Base-by-base conservation (phyloP, 2,329 filamentous ascomycete species). In the Sordariomycetes sp. region DNA sequence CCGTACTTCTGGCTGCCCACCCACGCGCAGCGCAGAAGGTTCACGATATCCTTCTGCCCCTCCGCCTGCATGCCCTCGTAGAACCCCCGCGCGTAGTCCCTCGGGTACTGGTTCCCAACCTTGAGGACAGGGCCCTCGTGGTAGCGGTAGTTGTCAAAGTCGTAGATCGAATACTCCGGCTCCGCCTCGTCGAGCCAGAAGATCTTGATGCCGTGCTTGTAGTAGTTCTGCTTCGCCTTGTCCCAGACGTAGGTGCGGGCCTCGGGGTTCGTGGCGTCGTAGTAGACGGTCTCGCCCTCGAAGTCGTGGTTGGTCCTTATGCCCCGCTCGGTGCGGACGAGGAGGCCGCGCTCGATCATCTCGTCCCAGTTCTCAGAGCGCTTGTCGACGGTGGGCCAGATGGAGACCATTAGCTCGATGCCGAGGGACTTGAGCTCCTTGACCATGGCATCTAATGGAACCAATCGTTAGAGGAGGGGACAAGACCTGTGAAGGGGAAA, bases 141-240 rank as follows among this genome's bases (percentile, higher is more conserved):
- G 67, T 86, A 86, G 20, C 83, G 78, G 66, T 83, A 87, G 62
- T 81, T 82, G 59, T 87, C 85, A 64, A 86, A 87, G 65, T 87
- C 82, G 65, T 88, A 87, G 12, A 75, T 74, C 0, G 70, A 73
- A 63, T 86, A 87, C 65, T 88, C 84, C 0, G 84, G 84, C 63
- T 88, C 85, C 0, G 85, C 85, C 66, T 88, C 85, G 62, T 88
- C 85, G 0, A 88, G 75, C 85, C 85, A 88, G 68, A 87, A 88
- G 0, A 80, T 69, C 60, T 79, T 77, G 67, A 88, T 82, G 1
- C 85, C 85, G 57, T 79, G 80, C 54, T 75, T 68, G 63, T 79
- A 81, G 69, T 88, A 88, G 65, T 87, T 83, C 57, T 77, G 63
- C 65, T 81, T 83, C 0, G 72, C 78, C 58, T 78, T 80, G 1